These are phyloP conservation scores for Avena insularis DNA, from an alignment of 176 grass and related monocot species.

Conservation along the genomic window DNA sequence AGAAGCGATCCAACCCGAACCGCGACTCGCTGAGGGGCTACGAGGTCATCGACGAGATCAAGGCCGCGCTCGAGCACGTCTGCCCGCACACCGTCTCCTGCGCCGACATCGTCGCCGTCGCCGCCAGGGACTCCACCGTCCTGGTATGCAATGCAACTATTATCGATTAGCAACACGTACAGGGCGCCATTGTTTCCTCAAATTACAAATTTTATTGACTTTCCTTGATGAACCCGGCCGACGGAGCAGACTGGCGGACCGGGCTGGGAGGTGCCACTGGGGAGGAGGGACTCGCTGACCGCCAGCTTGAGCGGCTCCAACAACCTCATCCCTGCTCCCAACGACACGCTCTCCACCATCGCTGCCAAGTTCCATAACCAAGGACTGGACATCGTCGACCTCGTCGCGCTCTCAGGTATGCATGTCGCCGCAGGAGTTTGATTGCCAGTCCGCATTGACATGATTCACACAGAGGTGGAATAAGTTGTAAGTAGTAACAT, in stretches of 20 bases:
- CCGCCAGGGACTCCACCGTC: conserved; percentile 72
- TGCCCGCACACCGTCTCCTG: conserved; percentile 79
- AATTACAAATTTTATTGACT: neutral
- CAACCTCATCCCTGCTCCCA: conserved; percentile 81
- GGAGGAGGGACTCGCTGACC: conserved; percentile 64
- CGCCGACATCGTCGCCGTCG: conserved; percentile 78
- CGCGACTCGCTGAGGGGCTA: conserved; percentile 70
- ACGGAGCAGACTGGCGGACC: conserved; percentile 55
- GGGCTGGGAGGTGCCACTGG: conserved; percentile 67
- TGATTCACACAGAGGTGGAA: no score
- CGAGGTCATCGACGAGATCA: conserved; percentile 96
- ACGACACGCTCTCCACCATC: conserved; percentile 71
- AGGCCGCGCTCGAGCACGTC: conserved; percentile 67
- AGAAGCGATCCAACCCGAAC: conserved; percentile 87
- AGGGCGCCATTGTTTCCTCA: neutral
- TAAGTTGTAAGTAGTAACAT: neutral
- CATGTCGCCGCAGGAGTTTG: neutral
- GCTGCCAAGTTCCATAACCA: conserved; percentile 75
- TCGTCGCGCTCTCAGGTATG: conserved; percentile 69
- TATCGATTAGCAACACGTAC: neutral
- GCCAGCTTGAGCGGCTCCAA: conserved; percentile 76
- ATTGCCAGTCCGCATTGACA: no score
- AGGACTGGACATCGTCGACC: conserved; percentile 67
- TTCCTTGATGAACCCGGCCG: neutral
- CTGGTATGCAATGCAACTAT: conserved; percentile 40